Base-by-base conservation (phyloP, 2,329 filamentous ascomycete genomes). In the Pochonia chlamydosporia region DNA sequence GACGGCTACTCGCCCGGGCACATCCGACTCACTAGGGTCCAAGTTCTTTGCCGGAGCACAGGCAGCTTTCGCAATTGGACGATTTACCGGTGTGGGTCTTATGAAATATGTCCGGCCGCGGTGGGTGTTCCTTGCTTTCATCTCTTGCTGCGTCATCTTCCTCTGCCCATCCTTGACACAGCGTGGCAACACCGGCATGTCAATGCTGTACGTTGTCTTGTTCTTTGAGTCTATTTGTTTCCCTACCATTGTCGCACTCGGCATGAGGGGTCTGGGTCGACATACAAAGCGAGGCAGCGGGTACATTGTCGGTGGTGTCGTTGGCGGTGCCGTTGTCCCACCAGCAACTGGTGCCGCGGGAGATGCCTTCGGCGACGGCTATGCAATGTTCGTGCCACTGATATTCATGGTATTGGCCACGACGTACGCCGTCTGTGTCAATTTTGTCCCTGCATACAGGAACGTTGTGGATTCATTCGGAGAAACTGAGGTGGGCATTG, bases 181-280 rank as follows among this genome's bases (percentile, higher is more conserved):
- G 48, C 54, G 63, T 10, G 71, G 67, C n/a, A 69, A 72, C 52
- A 63, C 63, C 0, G 76, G 75, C 39, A 67, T 81, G 51, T 69
- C 73, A 5, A 81, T 89, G 73, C 75, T 89, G 25, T 87, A 81
- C 63, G 52, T 87, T 9, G 80, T 84, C 6, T 73, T 90, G 21
- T 89, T 91, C 71, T 91, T 91, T 65, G 87, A 89, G 66, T 84
- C 79, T 4, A 85, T 89, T 59, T 86, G 84, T 63, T 92, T 91
- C 71, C 87, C 87, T 0, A 90, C 86, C 16, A 89, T 92, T 58
- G 81, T 92, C 25, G 85, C 86, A 4, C 73, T 91, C 3, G 85
- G 85, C 8, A 88, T 89, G 71, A 78, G 85, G 20, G 86, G 85
- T 2, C 73, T 90, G 1, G 87, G 88, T 5, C 78, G 82, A 16